phyloP scores from a whole-genome alignment of 2,329 filamentous ascomycete genomes.

The Diaporthe helianthi region DNA sequence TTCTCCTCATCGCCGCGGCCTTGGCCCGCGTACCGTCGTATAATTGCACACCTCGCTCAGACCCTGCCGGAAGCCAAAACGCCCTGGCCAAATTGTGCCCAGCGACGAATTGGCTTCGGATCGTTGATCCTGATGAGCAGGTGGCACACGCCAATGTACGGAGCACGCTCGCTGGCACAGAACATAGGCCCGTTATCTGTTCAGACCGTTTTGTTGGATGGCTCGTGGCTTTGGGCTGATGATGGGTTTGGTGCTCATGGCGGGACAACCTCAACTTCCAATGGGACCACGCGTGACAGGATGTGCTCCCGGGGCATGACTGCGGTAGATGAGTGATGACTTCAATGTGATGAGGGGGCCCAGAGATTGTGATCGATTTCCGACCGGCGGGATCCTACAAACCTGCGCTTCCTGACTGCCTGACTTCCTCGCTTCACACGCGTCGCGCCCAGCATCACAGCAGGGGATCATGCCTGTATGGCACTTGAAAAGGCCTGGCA shows the following conservation, averaged over 20 bases:
- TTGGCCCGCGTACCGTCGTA: neutral
- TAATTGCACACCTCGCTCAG: slow-evolving; percentile 16
- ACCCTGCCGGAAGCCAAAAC: slow-evolving; percentile 15
- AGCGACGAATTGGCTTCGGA: slow-evolving; percentile 8
- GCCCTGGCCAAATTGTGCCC: neutral
- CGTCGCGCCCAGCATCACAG: neutral
- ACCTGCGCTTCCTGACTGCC: neutral
- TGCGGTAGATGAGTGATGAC: neutral
- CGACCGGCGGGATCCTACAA: neutral
- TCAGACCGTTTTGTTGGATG: neutral
- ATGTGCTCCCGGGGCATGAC: neutral
- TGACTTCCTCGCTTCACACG: neutral
- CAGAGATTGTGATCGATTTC: slow-evolving; percentile 27
- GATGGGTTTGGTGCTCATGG: too few species aligned
- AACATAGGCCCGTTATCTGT: neutral
- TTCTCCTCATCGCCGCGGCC: slow-evolving; percentile 11
- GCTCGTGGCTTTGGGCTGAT: neutral
- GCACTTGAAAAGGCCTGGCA: neutral
- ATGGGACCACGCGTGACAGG: too few species aligned
- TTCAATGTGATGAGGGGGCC: neutral
- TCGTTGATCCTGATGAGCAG: slow-evolving; percentile 2
- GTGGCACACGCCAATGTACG: slow-evolving; percentile 19
- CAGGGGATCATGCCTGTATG: neutral
- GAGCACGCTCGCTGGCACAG: neutral
- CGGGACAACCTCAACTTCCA: too few species aligned